Percentiles rank a stretch among this genome's conserved stretches.
Evolutionary conservation across 2,329 filamentous ascomycete species (phyloP).

Genomic region (Colletotrichum caudatum): DNA sequence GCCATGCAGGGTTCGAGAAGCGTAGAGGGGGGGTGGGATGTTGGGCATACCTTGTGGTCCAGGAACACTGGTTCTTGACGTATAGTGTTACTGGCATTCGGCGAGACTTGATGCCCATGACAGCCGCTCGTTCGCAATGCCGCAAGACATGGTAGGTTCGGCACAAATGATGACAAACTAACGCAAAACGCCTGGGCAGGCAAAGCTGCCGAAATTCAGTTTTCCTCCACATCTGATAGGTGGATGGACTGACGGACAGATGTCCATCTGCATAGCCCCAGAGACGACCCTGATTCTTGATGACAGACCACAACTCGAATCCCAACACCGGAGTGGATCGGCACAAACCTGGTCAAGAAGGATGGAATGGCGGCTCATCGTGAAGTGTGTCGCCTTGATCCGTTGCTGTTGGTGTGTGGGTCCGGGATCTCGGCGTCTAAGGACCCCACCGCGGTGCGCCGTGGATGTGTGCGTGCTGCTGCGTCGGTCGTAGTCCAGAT

Average conservation of each 20-base stretch:
- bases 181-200: slow-evolving; percentile 11
- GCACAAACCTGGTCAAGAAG: slow-evolving; percentile 19
- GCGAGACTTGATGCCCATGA: not conserved
- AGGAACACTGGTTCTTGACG: slow-evolving; percentile 25
- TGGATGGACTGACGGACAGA: not conserved
- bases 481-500: slow-evolving; percentile 13
- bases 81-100: slow-evolving; percentile 24
- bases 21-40: slow-evolving; percentile 16
- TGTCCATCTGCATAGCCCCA: slow-evolving; percentile 32
- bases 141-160: slow-evolving; percentile 13
- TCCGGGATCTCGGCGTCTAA: slow-evolving; percentile 25
- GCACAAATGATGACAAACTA: not conserved
- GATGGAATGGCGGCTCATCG: slow-evolving; percentile 15
- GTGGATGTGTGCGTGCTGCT: slow-evolving; percentile 5
- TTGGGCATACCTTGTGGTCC: slow-evolving; percentile 10
- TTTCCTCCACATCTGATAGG: not conserved
- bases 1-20: slow-evolving; percentile 38
- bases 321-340: slow-evolving; percentile 25
- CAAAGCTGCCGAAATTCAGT: slow-evolving; percentile 32
- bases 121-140: slow-evolving; percentile 5
- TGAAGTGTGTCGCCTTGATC: slow-evolving; percentile 1
- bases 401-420: slow-evolving; percentile 18
- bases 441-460: slow-evolving; percentile 2
- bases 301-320: slow-evolving; percentile 17
- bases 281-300: slow-evolving; percentile 19